These are phyloP conservation scores for Penicillium pancosmium DNA, from an alignment of 495 filamentous ascomycete genomes.

Conservation along the genomic window DNA sequence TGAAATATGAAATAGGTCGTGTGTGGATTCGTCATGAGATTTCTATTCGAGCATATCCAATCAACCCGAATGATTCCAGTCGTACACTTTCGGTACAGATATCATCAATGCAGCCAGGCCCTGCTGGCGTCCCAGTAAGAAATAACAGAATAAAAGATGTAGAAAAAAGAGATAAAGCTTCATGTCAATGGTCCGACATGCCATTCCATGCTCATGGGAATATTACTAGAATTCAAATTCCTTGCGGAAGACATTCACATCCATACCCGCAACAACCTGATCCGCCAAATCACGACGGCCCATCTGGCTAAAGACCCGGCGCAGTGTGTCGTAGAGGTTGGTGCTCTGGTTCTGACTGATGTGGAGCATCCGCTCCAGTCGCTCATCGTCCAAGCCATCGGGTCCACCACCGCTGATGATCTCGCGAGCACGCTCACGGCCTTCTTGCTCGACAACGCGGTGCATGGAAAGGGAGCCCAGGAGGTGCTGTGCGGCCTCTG, in stretches of 20 bases:
- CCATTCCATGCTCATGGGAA: constrained; percentile 15
- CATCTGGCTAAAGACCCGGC: constrained; percentile 95
- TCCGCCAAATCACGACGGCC: constrained; percentile 83
- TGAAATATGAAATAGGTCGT: neutral
- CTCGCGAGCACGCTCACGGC: constrained; percentile 77
- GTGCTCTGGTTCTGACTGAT: constrained; percentile 89
- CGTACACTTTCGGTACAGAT: neutral
- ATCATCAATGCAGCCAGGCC: constrained; percentile 23
- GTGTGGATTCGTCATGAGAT: neutral
- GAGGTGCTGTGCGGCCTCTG: constrained; percentile 92
- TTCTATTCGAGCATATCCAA: constrained; percentile 6
- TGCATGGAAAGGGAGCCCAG: constrained; percentile 95
- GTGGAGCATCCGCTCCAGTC: constrained; percentile 76
- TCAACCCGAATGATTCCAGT: neutral
- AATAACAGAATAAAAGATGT: constrained; percentile 9
- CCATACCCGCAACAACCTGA: constrained; percentile 82
- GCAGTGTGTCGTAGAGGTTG: constrained; percentile 90
- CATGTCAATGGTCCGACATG: neutral
- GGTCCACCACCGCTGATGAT: constrained; percentile 67
- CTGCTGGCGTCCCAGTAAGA: constrained; percentile 14
- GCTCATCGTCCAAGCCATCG: constrained; percentile 61
- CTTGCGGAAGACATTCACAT: constrained; percentile 84
- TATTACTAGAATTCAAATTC: constrained; percentile 71
- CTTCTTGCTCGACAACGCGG: constrained; percentile 85
- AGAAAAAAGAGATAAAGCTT: constrained; percentile 1